Evolutionary conservation across 345 rosid genomes (phyloP).

Genomic region (Citrus maxima): DNA sequence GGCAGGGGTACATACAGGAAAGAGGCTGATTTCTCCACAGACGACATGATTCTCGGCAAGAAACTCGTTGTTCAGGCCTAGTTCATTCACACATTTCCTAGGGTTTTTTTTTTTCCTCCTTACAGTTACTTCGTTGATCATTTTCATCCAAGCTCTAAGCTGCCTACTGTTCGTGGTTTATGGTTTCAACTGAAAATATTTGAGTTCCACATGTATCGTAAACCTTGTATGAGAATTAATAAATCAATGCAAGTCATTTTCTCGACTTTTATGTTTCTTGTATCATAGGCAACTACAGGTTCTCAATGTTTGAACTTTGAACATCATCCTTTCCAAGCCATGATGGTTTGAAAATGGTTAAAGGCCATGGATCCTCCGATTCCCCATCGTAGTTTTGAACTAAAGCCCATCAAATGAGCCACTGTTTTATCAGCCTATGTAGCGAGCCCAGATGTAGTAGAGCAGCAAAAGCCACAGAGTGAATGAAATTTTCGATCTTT

Average conservation of each 20-base stretch:
- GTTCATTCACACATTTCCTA: not conserved
- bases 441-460: too few species aligned
- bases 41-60: conserved; percentile 84
- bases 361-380: not conserved
- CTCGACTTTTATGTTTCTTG: not conserved
- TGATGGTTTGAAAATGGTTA: not conserved
- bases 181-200: not conserved
- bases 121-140: not conserved
- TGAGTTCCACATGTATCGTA: not conserved
- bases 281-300: not conserved
- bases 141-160: not conserved
- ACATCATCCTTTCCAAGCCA: not conserved
- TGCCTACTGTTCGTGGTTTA: not conserved
- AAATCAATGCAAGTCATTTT: not conserved
- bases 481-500: not conserved
- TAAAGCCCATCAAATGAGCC: not conserved
- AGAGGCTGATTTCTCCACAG: conserved; percentile 89
- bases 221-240: not conserved
- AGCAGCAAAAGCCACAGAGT: too few species aligned
- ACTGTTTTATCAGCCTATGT: too few species aligned
- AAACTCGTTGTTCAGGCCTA: conserved; percentile 65
- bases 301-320: conserved; percentile 5
- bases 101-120: not conserved
- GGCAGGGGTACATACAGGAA: conserved; percentile 88
- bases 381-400: not conserved